Conservation (phyloP, 345 rosid species). For the Fremontodendron californicum region DNA sequence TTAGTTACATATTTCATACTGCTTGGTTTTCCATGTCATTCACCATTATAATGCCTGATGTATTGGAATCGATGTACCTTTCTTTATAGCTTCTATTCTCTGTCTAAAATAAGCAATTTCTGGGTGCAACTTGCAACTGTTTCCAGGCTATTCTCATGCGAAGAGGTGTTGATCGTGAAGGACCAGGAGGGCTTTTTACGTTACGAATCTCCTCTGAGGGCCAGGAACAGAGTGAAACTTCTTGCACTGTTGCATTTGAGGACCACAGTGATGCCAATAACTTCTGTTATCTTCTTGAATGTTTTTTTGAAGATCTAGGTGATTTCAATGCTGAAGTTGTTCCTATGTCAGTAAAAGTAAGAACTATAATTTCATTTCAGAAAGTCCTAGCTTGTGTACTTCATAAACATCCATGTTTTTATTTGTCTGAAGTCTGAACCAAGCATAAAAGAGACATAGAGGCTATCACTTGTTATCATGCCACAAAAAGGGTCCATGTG, state of each 20-base stretch:
- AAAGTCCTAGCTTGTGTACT: not conserved
- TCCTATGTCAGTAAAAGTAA: constrained; percentile 57
- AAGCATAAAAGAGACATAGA: not conserved
- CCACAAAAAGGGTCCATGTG: too few relatives aligned
- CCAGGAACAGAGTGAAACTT: constrained; percentile 23
- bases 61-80: not conserved
- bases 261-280: constrained; percentile 73
- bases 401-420: not conserved
- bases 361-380: constrained; percentile 13
- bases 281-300: constrained; percentile 65
- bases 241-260: constrained; percentile 65
- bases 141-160: constrained; percentile 66
- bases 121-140: not conserved
- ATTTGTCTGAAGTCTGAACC: not conserved
- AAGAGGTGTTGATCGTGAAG: constrained; percentile 48
- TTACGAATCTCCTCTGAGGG: constrained; percentile 30
- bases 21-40: not conserved
- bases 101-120: not conserved
- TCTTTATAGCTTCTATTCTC: not conserved
- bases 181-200: constrained; percentile 49
- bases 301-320: constrained; percentile 62
- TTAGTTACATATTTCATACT: not conserved
- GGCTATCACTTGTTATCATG: not conserved
- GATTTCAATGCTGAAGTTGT: constrained; percentile 58
- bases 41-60: not conserved